phyloP scores from a whole-genome alignment of 2,329 filamentous ascomycete species.

The Fusarium phyllophilum region DNA sequence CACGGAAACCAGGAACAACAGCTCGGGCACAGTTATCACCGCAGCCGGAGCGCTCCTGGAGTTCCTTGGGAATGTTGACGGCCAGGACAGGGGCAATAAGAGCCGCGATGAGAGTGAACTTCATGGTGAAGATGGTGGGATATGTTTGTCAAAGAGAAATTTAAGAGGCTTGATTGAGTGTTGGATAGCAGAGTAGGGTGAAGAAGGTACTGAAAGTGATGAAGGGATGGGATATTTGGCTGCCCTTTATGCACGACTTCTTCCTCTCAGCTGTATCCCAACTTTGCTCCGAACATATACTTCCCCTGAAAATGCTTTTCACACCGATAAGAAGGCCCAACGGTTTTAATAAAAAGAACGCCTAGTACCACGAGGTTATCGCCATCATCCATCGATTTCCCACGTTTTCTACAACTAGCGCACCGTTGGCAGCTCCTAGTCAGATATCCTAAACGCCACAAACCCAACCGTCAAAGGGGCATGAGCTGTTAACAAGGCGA shows the following conservation, averaged over 20 bases:
- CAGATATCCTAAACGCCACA: constrained; percentile 26
- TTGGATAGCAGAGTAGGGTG: not conserved
- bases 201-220: not conserved
- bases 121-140: constrained; percentile 8
- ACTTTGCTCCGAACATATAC: not conserved
- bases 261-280: not conserved
- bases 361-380: constrained; percentile 5
- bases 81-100: constrained; percentile 18
- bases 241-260: constrained; percentile 12
- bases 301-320: not conserved
- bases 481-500: not conserved
- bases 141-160: not conserved
- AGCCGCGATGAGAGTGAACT: constrained; percentile 34
- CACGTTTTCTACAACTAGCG: not conserved
- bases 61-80: constrained; percentile 25
- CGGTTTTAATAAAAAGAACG: not conserved
- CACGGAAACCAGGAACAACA: constrained; percentile 28
- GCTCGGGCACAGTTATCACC: constrained; percentile 36
- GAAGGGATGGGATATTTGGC: not conserved
- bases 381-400: constrained; percentile 6
- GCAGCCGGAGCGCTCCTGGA: constrained; percentile 25
- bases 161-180: not conserved
- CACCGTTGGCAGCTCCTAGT: constrained; percentile 14
- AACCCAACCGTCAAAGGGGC: constrained; percentile 5
- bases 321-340: not conserved